phyloP scores from a whole-genome alignment of 768 basidiomycete genomes.

The Naganishia vaughanmartiniae region DNA sequence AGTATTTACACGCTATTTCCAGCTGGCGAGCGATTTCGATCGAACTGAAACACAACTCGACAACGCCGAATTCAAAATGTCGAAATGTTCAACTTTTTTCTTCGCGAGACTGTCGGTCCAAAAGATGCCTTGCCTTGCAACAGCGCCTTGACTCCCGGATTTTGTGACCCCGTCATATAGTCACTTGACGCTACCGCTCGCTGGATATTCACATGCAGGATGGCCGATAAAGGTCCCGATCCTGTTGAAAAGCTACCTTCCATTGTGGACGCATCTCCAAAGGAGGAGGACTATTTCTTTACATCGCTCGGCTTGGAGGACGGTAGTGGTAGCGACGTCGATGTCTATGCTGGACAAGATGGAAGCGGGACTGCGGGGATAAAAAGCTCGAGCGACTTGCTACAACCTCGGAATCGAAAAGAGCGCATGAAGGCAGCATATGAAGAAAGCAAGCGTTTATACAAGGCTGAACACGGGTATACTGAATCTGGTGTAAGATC shows the following conservation, averaged over 20 bases:
- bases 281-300: constrained; percentile 18
- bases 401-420: constrained; percentile 15
- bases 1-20: neutral
- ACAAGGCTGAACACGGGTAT: constrained; percentile 9
- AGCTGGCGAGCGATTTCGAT: neutral
- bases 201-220: neutral
- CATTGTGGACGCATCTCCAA: constrained; percentile 1
- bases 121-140: neutral
- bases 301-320: constrained; percentile 21
- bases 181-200: neutral
- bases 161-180: no score
- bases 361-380: neutral
- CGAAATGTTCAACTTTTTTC: neutral
- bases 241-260: neutral
- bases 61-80: neutral
- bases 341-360: neutral
- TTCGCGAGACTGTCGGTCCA: no score
- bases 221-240: neutral
- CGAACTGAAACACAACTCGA: neutral
- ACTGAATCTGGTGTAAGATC: constrained; percentile 13
- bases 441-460: constrained; percentile 18
- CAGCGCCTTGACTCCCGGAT: neutral
- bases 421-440: constrained; percentile 19
- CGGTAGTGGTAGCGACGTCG: neutral
- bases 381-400: neutral